phyloP scores from a whole-genome alignment of 805 yeast species.

The Candida xiaguanensis region DNA sequence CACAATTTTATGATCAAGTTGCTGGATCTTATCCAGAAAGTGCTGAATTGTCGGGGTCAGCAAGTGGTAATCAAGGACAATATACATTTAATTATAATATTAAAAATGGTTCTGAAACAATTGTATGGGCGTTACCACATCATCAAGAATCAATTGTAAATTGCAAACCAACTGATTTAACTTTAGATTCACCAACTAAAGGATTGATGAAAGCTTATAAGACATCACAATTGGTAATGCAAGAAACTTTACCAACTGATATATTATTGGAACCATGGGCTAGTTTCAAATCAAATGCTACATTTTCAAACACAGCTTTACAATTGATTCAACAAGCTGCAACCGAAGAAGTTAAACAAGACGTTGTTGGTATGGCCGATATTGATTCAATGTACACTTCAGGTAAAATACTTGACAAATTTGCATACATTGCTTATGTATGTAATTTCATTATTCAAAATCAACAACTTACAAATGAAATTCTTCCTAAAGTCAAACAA shows the following conservation, averaged over 20 bases:
- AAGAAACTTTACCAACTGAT: conserved; percentile 39
- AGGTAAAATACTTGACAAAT: conserved; percentile 86
- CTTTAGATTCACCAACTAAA: conserved; percentile 48
- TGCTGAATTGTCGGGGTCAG: conserved; percentile 15
- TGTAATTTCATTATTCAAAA: conserved; percentile 65
- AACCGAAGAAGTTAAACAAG: conserved; percentile 49
- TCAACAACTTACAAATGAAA: conserved; percentile 41
- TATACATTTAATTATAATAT: conserved; percentile 28
- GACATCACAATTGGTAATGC: conserved; percentile 38
- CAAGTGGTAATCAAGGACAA: conserved; percentile 18
- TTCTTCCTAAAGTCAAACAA: conserved; percentile 56
- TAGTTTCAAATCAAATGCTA: conserved; percentile 30
- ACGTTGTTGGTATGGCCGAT: conserved; percentile 54
- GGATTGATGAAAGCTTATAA: conserved; percentile 45
- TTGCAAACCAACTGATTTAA: conserved; percentile 22
- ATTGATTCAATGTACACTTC: conserved; percentile 86
- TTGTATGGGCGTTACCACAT: conserved; percentile 54
- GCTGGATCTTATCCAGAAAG: conserved; percentile 30
- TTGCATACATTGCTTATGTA: conserved; percentile 79
- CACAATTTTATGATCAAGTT: conserved; percentile 26
- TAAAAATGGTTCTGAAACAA: conserved; percentile 19
- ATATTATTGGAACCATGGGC: conserved; percentile 58
- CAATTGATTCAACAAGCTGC: conserved; percentile 46
- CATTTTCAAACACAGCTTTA: conserved; percentile 28
- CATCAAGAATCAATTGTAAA: conserved; percentile 37